Conservation (phyloP, 305 asterid species). For the Nicotiana rustica region DNA sequence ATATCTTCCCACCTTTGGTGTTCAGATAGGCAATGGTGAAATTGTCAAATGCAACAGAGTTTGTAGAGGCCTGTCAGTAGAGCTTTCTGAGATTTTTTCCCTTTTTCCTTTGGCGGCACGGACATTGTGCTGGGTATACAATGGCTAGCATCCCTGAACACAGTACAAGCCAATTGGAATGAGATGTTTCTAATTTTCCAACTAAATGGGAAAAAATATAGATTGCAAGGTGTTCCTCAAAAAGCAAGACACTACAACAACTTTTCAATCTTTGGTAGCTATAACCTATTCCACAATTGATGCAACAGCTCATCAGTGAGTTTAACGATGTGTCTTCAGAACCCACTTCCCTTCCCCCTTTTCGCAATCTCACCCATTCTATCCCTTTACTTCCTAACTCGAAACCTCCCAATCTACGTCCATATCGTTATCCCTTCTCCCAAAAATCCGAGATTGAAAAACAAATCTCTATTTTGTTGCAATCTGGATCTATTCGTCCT, state of each 20-base stretch:
- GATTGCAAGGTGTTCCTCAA: not conserved
- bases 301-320: not conserved
- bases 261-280: no score
- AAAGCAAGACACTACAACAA: not conserved
- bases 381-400: not conserved
- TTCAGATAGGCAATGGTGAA: conserved; percentile 26
- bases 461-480: no score
- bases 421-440: no score
- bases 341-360: not conserved
- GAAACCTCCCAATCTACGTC: no score
- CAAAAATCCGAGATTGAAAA: no score
- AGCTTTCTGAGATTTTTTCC: not conserved
- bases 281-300: no score
- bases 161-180: no score
- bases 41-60: conserved; percentile 10
- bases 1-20: not conserved
- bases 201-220: not conserved
- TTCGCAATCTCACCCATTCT: not conserved
- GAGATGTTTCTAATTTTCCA: no score
- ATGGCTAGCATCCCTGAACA: no score
- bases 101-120: not conserved
- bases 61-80: not conserved
- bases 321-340: not conserved
- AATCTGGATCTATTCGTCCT: no score
- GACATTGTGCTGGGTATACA: no score